Conservation (phyloP, 768 basidiomycete species). For the Podaxis pistillaris region DNA sequence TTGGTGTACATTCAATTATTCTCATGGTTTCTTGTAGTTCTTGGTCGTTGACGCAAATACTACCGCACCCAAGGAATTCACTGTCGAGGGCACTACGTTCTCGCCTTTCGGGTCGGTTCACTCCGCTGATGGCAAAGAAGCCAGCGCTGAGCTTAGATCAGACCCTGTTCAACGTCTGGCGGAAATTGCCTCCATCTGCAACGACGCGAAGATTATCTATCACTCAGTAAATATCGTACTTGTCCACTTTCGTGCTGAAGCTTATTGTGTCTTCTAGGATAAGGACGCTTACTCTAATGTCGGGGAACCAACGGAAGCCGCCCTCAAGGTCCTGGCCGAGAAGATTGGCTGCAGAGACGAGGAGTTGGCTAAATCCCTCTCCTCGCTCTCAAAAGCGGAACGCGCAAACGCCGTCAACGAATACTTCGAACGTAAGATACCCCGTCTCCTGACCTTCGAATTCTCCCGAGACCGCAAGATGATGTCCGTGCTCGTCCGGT, state of each 20-base stretch:
- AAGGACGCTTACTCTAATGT: slow-evolving; percentile 77
- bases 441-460: slow-evolving; percentile 91
- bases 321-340: slow-evolving; percentile 91
- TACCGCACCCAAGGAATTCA: slow-evolving; percentile 59
- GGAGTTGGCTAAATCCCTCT: slow-evolving; percentile 55
- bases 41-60: slow-evolving; percentile 60
- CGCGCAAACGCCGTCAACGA: slow-evolving; percentile 87
- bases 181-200: slow-evolving; percentile 92
- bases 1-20: background rate
- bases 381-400: slow-evolving; percentile 49
- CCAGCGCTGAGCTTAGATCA: slow-evolving; percentile 54
- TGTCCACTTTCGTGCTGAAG: background rate
- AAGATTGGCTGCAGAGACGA: slow-evolving; percentile 80
- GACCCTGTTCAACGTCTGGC: slow-evolving; percentile 81
- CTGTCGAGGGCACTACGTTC: slow-evolving; percentile 91
- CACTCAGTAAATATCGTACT: slow-evolving; percentile 52
- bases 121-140: slow-evolving; percentile 61
- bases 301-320: slow-evolving; percentile 97
- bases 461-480: slow-evolving; percentile 98
- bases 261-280: slow-evolving; percentile 48
- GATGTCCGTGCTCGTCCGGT: slow-evolving; percentile 93
- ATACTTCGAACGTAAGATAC: slow-evolving; percentile 70
- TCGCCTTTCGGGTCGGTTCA: slow-evolving; percentile 78
- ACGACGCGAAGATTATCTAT: slow-evolving; percentile 90
- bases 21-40: slow-evolving; percentile 50